Conservation (phyloP, 306 rosid species). For the Medicago arabica region DNA sequence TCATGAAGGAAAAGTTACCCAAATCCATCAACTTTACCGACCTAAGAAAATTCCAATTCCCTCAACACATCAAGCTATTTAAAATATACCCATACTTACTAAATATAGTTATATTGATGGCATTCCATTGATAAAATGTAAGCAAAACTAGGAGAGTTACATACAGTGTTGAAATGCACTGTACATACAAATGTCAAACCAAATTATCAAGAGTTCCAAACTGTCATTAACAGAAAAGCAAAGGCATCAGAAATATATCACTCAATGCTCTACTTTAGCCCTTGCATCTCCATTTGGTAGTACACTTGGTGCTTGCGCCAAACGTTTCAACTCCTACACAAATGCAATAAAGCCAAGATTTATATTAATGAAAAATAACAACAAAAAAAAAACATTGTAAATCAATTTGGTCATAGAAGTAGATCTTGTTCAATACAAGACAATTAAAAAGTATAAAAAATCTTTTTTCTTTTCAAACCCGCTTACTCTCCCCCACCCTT, state of each 20-base stretch:
- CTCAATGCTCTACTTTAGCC: constrained; percentile 70
- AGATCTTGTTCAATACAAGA: no score
- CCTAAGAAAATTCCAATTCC: no score
- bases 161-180: constrained; percentile 16
- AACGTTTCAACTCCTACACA: constrained; percentile 79
- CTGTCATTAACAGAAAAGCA: constrained; percentile 7
- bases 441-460: neutral
- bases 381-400: neutral
- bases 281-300: constrained; percentile 87
- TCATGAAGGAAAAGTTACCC: no score
- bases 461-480: neutral
- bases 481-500: neutral
- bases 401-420: neutral
- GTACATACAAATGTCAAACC: constrained; percentile 5
- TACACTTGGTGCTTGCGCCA: constrained; percentile 73
- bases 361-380: neutral
- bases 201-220: neutral
- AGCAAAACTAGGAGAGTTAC: neutral
- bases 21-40: no score
- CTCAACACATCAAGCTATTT: neutral
- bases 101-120: neutral
- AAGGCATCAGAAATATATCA: constrained; percentile 23
- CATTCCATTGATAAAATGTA: constrained; percentile 1
- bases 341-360: constrained; percentile 31
- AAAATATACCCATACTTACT: neutral